Evolutionary conservation across 2,329 filamentous ascomycete species (phyloP).

Genomic region (Alternaria viburni): DNA sequence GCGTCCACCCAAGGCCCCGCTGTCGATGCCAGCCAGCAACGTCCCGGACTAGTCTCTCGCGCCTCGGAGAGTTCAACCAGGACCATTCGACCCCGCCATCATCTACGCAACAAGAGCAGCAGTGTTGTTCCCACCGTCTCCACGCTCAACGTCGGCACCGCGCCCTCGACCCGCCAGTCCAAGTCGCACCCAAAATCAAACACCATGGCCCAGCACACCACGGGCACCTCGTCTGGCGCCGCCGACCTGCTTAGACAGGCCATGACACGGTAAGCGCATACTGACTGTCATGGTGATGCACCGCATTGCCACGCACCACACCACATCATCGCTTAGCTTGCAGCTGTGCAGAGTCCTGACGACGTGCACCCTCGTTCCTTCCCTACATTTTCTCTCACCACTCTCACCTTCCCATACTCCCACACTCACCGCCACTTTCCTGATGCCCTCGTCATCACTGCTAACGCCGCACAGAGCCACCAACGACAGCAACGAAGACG

Average conservation of each 20-base stretch:
- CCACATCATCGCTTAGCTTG: constrained; percentile 25
- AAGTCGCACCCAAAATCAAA: constrained; percentile 3
- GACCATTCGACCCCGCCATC: constrained; percentile 38
- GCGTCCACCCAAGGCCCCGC: constrained; percentile 21
- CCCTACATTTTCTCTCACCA: constrained; percentile 19
- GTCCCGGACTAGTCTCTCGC: constrained; percentile 43
- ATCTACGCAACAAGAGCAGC: constrained; percentile 47
- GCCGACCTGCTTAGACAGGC: constrained; percentile 65
- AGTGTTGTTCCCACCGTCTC: constrained; percentile 56
- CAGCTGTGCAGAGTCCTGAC: constrained; percentile 13
- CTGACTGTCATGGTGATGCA: background rate
- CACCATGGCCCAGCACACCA: constrained; percentile 41
- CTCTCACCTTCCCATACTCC: constrained; percentile 6
- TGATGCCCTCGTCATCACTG: constrained; percentile 41
- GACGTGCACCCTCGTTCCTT: constrained; percentile 29
- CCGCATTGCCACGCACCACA: background rate
- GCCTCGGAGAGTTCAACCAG: constrained; percentile 37
- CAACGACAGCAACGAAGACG: constrained; percentile 78
- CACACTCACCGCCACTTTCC: constrained; percentile 16
- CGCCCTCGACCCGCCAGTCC: constrained; percentile 36
- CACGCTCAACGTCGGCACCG: constrained; percentile 37
- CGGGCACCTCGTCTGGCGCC: constrained; percentile 58
- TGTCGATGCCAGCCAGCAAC: constrained; percentile 38
- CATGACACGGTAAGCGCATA: constrained; percentile 60
- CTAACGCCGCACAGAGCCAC: constrained; percentile 47